These are phyloP conservation scores for Sordaria brevicollis DNA, from an alignment of 495 filamentous ascomycete species.

Conservation along the genomic window DNA sequence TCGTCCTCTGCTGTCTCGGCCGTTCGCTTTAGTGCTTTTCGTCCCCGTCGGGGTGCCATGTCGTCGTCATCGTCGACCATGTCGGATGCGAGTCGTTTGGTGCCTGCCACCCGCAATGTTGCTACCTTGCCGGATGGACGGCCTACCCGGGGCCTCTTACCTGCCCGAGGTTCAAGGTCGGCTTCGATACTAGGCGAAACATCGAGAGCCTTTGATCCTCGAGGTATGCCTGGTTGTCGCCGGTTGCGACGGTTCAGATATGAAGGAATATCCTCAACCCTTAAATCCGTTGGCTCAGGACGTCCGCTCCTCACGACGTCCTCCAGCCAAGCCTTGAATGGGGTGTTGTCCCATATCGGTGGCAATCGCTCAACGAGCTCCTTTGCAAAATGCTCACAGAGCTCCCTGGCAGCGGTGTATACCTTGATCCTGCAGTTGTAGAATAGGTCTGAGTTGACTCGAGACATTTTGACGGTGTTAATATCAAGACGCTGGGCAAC, in stretches of 20 bases:
- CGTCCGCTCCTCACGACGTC: background rate
- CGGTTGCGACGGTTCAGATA: background rate
- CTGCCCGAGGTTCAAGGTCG: slow-evolving; percentile 1
- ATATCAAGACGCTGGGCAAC: slow-evolving; percentile 6
- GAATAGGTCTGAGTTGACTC: slow-evolving; percentile 14
- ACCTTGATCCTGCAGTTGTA: slow-evolving; percentile 23
- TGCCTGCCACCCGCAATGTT: slow-evolving; percentile 17
- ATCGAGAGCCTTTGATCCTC: background rate
- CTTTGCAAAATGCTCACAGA: background rate
- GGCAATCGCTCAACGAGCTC: background rate
- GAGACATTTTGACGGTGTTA: slow-evolving; percentile 1
- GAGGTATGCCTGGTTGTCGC: background rate
- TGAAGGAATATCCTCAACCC: slow-evolving; percentile 15
- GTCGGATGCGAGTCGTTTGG: slow-evolving; percentile 26
- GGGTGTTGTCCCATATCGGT: background rate
- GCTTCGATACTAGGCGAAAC: background rate
- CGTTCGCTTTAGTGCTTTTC: slow-evolving; percentile 21
- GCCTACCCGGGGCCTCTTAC: slow-evolving; percentile 9
- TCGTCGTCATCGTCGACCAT: slow-evolving; percentile 23
- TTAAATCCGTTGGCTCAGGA: slow-evolving; percentile 3
- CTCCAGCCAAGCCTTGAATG: background rate
- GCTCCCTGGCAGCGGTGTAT: slow-evolving; percentile 5
- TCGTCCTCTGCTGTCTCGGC: slow-evolving; percentile 17
- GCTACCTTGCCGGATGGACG: slow-evolving; percentile 25
- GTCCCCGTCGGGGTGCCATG: background rate